Conservation (phyloP, 2,329 filamentous ascomycete genomes). For the Ascochyta viciae-villosae region DNA sequence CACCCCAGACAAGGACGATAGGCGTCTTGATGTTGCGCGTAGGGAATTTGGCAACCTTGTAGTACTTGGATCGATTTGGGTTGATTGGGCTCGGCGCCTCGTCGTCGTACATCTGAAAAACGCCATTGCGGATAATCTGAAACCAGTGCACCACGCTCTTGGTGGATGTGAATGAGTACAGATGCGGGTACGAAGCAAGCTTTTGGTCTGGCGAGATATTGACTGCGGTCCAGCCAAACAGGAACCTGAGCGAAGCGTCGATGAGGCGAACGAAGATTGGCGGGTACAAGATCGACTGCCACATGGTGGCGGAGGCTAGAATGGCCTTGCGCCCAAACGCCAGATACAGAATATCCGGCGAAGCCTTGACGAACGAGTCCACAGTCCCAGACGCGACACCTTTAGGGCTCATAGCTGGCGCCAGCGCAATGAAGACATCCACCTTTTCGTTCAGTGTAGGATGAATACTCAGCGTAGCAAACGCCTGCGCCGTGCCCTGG, state of each 20-base stretch:
- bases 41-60: conserved; percentile 94
- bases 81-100: conserved; percentile 81
- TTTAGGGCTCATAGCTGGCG: conserved; percentile 94
- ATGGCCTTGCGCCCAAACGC: conserved; percentile 92
- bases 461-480: conserved; percentile 90
- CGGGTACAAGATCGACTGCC: conserved; percentile 94
- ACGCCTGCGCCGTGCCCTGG: conserved; percentile 95
- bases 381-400: conserved; percentile 90
- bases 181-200: conserved; percentile 90
- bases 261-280: conserved; percentile 90
- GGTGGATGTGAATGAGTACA: conserved; percentile 96
- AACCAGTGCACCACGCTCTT: conserved; percentile 99
- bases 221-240: conserved; percentile 86
- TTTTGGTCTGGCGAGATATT: conserved; percentile 92
- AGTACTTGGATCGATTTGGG: conserved; percentile 78
- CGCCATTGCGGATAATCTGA: conserved; percentile 95
- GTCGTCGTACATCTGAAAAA: conserved; percentile 98
- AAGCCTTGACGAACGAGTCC: conserved; percentile 90
- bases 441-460: conserved; percentile 90
- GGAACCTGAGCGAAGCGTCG: conserved; percentile 78
- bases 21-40: conserved; percentile 97
- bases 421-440: conserved; percentile 94
- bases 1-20: conserved; percentile 91
- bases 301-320: conserved; percentile 91
- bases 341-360: conserved; percentile 88